phyloP scores from a whole-genome alignment of 2,329 filamentous ascomycete species.

The Clarireedia paspali region DNA sequence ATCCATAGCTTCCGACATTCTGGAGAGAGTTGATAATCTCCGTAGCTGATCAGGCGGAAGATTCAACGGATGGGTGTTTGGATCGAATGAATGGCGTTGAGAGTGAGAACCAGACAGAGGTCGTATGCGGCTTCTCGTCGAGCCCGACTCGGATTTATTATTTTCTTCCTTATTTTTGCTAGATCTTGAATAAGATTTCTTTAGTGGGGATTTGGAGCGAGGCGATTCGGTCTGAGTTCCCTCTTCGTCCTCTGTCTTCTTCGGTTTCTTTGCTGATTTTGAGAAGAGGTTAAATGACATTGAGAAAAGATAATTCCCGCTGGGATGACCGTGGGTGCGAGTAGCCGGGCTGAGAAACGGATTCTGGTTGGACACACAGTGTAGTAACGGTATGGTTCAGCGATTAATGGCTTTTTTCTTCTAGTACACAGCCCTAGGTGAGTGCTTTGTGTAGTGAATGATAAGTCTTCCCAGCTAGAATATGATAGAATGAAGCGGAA shows the following conservation, averaged over 20 bases:
- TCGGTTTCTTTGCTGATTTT: slow-evolving; percentile 29
- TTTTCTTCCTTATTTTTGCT: slow-evolving; percentile 24
- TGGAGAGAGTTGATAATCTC: slow-evolving; percentile 61
- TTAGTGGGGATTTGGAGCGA: slow-evolving; percentile 25
- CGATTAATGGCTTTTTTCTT: not conserved
- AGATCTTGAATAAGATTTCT: slow-evolving; percentile 26
- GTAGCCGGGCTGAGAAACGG: slow-evolving; percentile 8
- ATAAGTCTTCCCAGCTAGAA: not conserved
- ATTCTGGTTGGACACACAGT: slow-evolving; percentile 7
- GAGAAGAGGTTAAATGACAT: slow-evolving; percentile 28
- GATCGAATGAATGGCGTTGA: slow-evolving; percentile 43
- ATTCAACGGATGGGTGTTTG: slow-evolving; percentile 79
- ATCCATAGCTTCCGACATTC: slow-evolving; percentile 55
- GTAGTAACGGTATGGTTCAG: not conserved
- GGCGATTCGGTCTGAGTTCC: slow-evolving; percentile 17
- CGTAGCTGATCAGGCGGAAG: slow-evolving; percentile 83
- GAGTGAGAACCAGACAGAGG: slow-evolving; percentile 21
- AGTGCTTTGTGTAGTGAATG: not conserved
- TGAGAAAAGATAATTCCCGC: slow-evolving; percentile 9
- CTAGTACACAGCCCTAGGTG: not conserved
- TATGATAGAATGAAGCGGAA: not conserved
- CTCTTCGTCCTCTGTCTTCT: slow-evolving; percentile 25
- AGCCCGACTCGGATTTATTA: slow-evolving; percentile 21
- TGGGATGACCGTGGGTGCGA: slow-evolving; percentile 6
- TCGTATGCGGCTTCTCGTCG: slow-evolving; percentile 25